phyloP scores from a whole-genome alignment of 2,329 filamentous ascomycete species.

The Colletotrichum endophyticum region DNA sequence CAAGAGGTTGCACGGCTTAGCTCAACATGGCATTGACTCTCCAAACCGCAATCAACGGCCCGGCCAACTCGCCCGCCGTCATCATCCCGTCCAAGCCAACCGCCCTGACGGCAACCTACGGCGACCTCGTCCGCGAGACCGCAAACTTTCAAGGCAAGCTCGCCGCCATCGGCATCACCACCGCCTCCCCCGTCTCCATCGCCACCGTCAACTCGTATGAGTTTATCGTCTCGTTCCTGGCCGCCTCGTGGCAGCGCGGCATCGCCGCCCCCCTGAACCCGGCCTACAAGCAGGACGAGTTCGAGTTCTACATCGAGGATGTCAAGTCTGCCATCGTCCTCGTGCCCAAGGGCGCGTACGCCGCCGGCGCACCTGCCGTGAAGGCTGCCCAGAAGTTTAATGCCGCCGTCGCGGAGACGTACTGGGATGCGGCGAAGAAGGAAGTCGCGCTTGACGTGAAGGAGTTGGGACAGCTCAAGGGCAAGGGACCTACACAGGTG shows the following conservation, averaged over 20 bases:
- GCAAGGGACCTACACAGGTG: slow-evolving; percentile 41
- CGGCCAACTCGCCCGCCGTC: slow-evolving; percentile 60
- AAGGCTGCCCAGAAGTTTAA: slow-evolving; percentile 79
- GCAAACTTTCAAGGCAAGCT: slow-evolving; percentile 78
- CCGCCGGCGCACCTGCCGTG: slow-evolving; percentile 72
- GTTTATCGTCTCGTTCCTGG: slow-evolving; percentile 86
- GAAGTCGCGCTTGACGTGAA: slow-evolving; percentile 82
- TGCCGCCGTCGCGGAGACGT: slow-evolving; percentile 86
- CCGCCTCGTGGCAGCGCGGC: slow-evolving; percentile 82
- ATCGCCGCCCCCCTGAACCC: slow-evolving; percentile 89
- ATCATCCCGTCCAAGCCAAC: slow-evolving; percentile 72
- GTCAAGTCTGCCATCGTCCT: slow-evolving; percentile 80
- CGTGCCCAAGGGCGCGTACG: slow-evolving; percentile 74
- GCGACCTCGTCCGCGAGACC: slow-evolving; percentile 69
- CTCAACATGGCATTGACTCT: slow-evolving; percentile 47
- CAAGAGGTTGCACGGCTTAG: neutral
- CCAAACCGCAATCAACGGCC: slow-evolving; percentile 54
- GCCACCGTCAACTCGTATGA: slow-evolving; percentile 85
- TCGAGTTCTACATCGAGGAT: slow-evolving; percentile 92
- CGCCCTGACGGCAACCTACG: slow-evolving; percentile 72
- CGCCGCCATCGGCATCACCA: slow-evolving; percentile 73
- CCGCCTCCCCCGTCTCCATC: slow-evolving; percentile 78
- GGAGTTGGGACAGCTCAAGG: slow-evolving; percentile 70
- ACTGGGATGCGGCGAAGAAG: slow-evolving; percentile 68
- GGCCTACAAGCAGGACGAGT: slow-evolving; percentile 87